Base-by-base conservation (phyloP, 306 rosid species). In the Cucumis cinereus region DNA sequence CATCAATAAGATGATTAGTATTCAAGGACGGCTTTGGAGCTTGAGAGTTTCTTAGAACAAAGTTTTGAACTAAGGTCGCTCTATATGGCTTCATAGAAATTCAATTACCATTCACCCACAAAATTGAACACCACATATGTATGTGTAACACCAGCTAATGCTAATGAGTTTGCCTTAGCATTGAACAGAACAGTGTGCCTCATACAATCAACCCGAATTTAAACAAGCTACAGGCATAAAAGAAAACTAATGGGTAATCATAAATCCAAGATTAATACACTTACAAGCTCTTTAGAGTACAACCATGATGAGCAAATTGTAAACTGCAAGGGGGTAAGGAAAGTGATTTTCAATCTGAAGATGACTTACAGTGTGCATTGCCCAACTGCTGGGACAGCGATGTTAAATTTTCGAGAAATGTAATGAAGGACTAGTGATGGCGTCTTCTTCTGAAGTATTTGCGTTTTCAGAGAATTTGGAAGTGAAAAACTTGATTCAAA, bases 1-100 rank as follows among this genome's bases (percentile, higher is more conserved):
- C 90, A 76, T 94, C 92, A 10, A 83, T 20, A 23, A 45, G 64
- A 76, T 23, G 67, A 30, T 80, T 84, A 24, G 79, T 77, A 35
- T 76, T 68, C 72, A 74, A 53, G 81, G 82, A 49, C 19, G 77
- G 80, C 61, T 80, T 83, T 64, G 82, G 73, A 43, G 80, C 57
- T 56, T 33, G 83, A 70, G 75, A 66, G 35, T 73, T 76, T 80
- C 77, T 26, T 9, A 86, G 73, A 75, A 79, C 81, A 53, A 86
- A 58, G 78, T 81, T 79, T 47, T 71, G 87, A 55, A 82, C 38
- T 5, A 64, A 64, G 52, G 45, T 72, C 68, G 81, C 78, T 71
- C 84, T 80, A 41, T 77, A 80, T 64, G 85, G 73, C 82, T 85
- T 88, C 79, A 86, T 80, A 22, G 55, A 80, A 80, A 56, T 71